Evolutionary conservation across 495 filamentous ascomycete genomes (phyloP).

Genomic region (Daldinia concentrica): DNA sequence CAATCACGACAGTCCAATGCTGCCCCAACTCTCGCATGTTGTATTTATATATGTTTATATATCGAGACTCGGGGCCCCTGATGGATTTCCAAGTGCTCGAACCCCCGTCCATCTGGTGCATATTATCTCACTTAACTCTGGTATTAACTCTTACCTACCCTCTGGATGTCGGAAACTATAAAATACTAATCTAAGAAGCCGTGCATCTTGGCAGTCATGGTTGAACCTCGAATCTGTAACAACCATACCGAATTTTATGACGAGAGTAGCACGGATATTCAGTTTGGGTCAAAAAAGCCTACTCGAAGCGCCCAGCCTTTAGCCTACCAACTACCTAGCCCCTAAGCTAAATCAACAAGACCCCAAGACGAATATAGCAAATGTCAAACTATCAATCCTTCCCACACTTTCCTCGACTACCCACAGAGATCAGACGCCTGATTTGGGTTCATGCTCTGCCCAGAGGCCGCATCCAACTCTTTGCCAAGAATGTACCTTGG

Average conservation of each 20-base stretch:
- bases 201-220: slow-evolving; percentile 28
- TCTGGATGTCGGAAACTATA: slow-evolving; percentile 5
- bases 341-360: slow-evolving; percentile 16
- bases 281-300: slow-evolving; percentile 13
- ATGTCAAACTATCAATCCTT: slow-evolving; percentile 41
- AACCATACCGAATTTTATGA: slow-evolving; percentile 21
- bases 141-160: background rate
- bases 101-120: background rate
- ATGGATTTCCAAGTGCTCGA: slow-evolving; percentile 17
- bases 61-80: slow-evolving; percentile 16
- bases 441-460: slow-evolving; percentile 44
- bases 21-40: slow-evolving; percentile 33
- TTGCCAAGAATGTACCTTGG: slow-evolving; percentile 46
- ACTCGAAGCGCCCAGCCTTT: slow-evolving; percentile 18
- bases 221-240: slow-evolving; percentile 15
- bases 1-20: slow-evolving; percentile 37
- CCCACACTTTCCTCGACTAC: slow-evolving; percentile 41
- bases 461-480: slow-evolving; percentile 44
- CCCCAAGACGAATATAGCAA: slow-evolving; percentile 5
- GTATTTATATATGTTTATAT: slow-evolving; percentile 21
- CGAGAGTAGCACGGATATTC: slow-evolving; percentile 2
- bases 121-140: background rate
- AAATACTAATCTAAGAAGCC: slow-evolving; percentile 3
- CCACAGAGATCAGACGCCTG: slow-evolving; percentile 43
- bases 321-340: slow-evolving; percentile 16